Conservation (phyloP, 345 rosid species). For the Dipteronia sinensis region DNA sequence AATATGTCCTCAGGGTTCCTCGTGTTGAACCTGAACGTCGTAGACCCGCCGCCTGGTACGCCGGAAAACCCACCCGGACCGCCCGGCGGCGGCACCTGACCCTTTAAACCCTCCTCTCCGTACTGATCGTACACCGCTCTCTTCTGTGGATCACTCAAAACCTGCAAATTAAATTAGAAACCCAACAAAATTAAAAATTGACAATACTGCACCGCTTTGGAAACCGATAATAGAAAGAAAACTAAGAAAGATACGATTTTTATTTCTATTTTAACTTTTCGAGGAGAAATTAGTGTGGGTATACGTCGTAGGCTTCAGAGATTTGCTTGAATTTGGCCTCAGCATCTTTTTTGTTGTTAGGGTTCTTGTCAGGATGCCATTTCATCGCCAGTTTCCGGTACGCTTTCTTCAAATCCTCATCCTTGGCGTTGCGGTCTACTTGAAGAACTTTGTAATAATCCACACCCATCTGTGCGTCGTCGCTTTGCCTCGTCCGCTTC, state of each 20-base stretch:
- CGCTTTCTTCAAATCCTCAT: conserved; percentile 87
- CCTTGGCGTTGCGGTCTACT: conserved; percentile 72
- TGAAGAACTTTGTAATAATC: conserved; percentile 79
- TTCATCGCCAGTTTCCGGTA: conserved; percentile 92
- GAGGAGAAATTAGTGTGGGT: too few species aligned
- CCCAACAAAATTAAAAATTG: background rate
- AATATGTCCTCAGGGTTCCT: conserved; percentile 83
- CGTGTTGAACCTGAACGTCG: conserved; percentile 67
- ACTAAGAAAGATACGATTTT: too few species aligned
- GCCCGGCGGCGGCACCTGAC: conserved; percentile 80
- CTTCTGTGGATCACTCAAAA: conserved; percentile 79
- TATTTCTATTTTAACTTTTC: too few species aligned
- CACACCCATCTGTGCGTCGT: conserved; percentile 51
- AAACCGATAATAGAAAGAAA: background rate
- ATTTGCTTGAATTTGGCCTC: conserved; percentile 91
- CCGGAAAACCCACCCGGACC: conserved; percentile 53
- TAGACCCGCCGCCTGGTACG: conserved; percentile 37
- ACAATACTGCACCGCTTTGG: background rate
- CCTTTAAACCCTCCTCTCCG: conserved; percentile 84
- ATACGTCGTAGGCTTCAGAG: conserved; percentile 93
- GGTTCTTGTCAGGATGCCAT: conserved; percentile 95
- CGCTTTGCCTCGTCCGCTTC: conserved; percentile 9
- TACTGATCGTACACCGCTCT: conserved; percentile 83
- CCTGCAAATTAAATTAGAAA: conserved; percentile 36
- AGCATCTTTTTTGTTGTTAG: conserved; percentile 78